Evolutionary conservation across 345 rosid species (phyloP), one percentile per base, ranked within the genome.

Genomic region (Citrus sp.): DNA sequence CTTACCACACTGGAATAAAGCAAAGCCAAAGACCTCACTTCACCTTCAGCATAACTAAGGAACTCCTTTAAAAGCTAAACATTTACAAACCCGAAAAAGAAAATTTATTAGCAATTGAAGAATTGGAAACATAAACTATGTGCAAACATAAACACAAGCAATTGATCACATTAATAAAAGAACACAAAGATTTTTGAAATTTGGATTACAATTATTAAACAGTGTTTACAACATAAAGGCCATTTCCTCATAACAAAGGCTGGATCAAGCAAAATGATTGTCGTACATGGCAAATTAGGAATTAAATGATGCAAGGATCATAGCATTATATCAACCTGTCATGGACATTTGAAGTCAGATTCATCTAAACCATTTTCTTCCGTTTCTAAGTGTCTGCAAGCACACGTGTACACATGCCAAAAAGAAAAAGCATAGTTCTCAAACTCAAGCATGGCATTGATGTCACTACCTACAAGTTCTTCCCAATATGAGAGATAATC

Each of bases 1-100:
- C 89, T 67, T 89, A 91, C 98, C 90, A 90, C 96, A 73, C 82
- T 85, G 51, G 93, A 86, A 85, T 91, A 93, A 54, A 91, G 85
- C 24, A 86, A 88, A 77, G 94, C 88, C 87, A 93, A 81, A 30
- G 90, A 87, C 82, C 87, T 85, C 49, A 90, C 96, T 86, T 93
- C 96, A 77, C 86, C 89, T 82, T 93, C 94, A 79, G 96, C 94
- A 83, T 79, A 82, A 79, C 86, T 63, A 81, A 93, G 93, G 84
- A 89, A 91, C 81, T 89, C 93, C 88, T 90, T 93, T 77, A 91
- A 82, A 79, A 61, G 85, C 94, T 93, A 83, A 54, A 22, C 51
- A 78, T 67, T 12, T 46, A 46, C 49, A 46, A 13, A 46, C 51
- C 51, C 51, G 7, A 83, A 76, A 82, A 85, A 21, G 82, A 80